A percentile compares a stretch with the other conserved stretches of the same genome.
These are phyloP conservation scores for Pleoardoris graminearum DNA, from an alignment of 2,329 filamentous ascomycete species.

Conservation along the genomic window DNA sequence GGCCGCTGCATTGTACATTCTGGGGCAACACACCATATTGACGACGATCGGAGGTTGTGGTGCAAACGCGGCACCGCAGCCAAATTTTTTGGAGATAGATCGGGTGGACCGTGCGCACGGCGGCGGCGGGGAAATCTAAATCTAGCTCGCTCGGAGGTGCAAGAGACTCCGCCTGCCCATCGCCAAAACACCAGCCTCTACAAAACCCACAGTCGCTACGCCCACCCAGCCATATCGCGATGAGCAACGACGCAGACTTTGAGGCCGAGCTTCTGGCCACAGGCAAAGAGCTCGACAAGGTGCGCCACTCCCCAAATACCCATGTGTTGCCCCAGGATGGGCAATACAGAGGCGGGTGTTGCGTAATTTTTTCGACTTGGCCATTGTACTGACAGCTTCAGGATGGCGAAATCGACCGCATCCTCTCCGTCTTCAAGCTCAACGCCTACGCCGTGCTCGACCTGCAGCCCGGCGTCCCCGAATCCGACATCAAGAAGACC, in stretches of 20 bases:
- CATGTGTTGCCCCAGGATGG: too few relatives aligned
- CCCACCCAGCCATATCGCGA: slow-evolving; percentile 28
- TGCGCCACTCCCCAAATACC: slow-evolving; percentile 31
- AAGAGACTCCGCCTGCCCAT: not conserved
- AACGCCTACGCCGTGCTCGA: slow-evolving; percentile 91
- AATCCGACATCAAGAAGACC: slow-evolving; percentile 90
- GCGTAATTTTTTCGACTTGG: not conserved
- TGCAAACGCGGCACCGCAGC: slow-evolving; percentile 14
- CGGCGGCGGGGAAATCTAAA: slow-evolving; percentile 13
- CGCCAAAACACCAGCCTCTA: not conserved
- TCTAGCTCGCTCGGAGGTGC: slow-evolving; percentile 4
- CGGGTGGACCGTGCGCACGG: slow-evolving; percentile 21
- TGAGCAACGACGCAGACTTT: slow-evolving; percentile 55
- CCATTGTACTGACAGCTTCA: slow-evolving; percentile 45
- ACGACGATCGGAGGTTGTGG: slow-evolving; percentile 10
- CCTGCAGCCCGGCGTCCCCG: slow-evolving; percentile 90
- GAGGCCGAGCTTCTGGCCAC: slow-evolving; percentile 81
- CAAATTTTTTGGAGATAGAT: slow-evolving; percentile 29
- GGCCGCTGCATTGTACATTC: not conserved
- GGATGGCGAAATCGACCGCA: slow-evolving; percentile 95
- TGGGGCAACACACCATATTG: slow-evolving; percentile 8
- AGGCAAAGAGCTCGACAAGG: slow-evolving; percentile 90
- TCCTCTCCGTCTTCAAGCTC: slow-evolving; percentile 84
- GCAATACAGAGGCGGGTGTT: too few relatives aligned
- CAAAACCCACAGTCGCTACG: not conserved